Base-by-base conservation (phyloP, 139 green algal genomes). In the Chlamydomonas applanata region DNA sequence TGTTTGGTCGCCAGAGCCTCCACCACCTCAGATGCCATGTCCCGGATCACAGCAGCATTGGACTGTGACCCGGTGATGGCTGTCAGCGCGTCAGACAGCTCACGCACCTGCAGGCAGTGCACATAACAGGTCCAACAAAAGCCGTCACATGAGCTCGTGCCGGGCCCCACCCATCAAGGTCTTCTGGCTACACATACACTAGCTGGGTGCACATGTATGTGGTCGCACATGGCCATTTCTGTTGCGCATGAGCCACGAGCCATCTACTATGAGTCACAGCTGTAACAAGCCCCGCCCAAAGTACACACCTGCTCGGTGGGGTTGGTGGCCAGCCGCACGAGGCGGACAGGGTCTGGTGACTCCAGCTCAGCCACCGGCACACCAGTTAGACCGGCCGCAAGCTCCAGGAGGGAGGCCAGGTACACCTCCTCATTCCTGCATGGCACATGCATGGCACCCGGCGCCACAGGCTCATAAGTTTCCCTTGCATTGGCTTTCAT, bases 371-470 rank as follows among this genome's bases (percentile, higher is more conserved):
- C 64, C 0, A 75, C 53, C 7, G 74, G 46, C 61, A 89, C 67
- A 61, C 76, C 78, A 11, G 81, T 71, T 20, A 88, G 57, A 40
- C 68, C 71, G 35, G 73, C 63, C 24, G 62, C 69, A 19, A 79
- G 71, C 45, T 81, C 69, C 9, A 86, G 40, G 20, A 92, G 74
- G 30, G 77, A 83, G 69, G 89, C 78, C 30, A 92, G 80, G 78
- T 91, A 91, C 11, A 94, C 77, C 65, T 81, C 79, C 76, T 94
- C 88, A 44, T 74, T 27, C 25, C 65, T 61, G 53, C 30, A n/a
- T n/a, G n/a, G 40, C 40, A 49, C 40, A 49, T 11, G 40, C 40
- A n/a, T n/a, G n/a, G n/a, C n/a, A n/a, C n/a, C n/a, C n/a, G n/a
- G n/a, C n/a, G n/a, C n/a, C n/a, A n/a, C n/a, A n/a, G n/a, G n/a